Evolutionary conservation across 2,329 filamentous ascomycete genomes (phyloP).

Genomic region (Cryphonectria parasitica): DNA sequence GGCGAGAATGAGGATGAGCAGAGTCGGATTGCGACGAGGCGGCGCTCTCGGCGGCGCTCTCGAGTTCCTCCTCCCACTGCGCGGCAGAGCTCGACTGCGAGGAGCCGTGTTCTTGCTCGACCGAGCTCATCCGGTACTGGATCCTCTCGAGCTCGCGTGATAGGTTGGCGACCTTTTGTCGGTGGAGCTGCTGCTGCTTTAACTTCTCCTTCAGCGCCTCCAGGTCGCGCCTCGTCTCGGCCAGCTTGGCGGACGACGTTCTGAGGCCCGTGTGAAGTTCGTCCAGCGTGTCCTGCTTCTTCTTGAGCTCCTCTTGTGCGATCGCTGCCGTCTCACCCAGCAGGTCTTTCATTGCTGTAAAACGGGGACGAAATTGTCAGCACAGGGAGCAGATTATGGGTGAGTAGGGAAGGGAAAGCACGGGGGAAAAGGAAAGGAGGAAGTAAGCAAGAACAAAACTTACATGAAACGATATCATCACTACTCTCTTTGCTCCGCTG

Average conservation of each 20-base stretch:
- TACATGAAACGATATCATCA: slow-evolving; percentile 78
- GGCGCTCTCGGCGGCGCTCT: slow-evolving; percentile 49
- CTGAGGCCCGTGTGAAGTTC: slow-evolving; percentile 79
- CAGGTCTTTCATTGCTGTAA: slow-evolving; percentile 76
- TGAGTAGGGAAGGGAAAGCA: not conserved
- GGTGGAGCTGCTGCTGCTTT: slow-evolving; percentile 66
- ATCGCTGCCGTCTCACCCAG: slow-evolving; percentile 77
- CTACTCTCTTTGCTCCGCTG: slow-evolving; percentile 72
- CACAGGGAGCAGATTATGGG: not conserved
- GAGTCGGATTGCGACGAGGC: slow-evolving; percentile 44
- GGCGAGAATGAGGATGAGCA: slow-evolving; percentile 20
- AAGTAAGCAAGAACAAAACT: too few relatives aligned
- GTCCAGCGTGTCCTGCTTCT: slow-evolving; percentile 84
- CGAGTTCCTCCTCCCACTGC: slow-evolving; percentile 60
- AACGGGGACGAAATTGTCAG: slow-evolving; percentile 40
- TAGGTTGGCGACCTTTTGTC: slow-evolving; percentile 78
- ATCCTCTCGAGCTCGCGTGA: slow-evolving; percentile 74
- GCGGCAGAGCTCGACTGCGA: slow-evolving; percentile 51
- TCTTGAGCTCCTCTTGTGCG: slow-evolving; percentile 78
- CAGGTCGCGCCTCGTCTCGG: slow-evolving; percentile 74
- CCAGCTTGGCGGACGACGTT: slow-evolving; percentile 76
- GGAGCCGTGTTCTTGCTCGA: slow-evolving; percentile 49
- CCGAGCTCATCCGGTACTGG: slow-evolving; percentile 54
- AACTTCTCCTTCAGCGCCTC: slow-evolving; percentile 71
- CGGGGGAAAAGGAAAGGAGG: not conserved